Base-by-base conservation (phyloP, 2,329 filamentous ascomycete species). In the Huntiella decipiens region DNA sequence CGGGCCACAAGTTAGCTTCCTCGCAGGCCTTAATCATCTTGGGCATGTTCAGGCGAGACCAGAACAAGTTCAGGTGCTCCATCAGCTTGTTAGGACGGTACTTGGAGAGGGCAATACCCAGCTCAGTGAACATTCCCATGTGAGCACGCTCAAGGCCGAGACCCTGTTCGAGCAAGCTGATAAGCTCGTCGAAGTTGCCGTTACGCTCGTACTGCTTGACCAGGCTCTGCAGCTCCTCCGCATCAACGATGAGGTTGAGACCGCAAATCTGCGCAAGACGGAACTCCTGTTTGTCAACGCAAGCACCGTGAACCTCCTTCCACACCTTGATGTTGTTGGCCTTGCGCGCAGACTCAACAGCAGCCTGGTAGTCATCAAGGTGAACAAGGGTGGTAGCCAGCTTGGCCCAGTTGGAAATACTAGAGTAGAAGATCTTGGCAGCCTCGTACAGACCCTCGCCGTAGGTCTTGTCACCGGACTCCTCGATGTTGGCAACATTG, bases 391-490 rank as follows among this genome's bases (percentile, higher is more conserved):
- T 98, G 8, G 91, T 96, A 11, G 91, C 87, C 56, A 98, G 78
- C 70, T 98, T 98, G 47, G 88, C 88, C 91, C 91, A 98, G 73
- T 98, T 98, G 46, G 91, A 98, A 60, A 98, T 93, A 66, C 84
- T 96, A 47, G 77, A 85, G 68, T 79, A 98, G 73, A 96, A 98
- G 58, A 98, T 96, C 75, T 98, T 98, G 53, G 91, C 85, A 38
- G 91, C 91, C 68, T 96, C 82, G 58, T 91, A 88, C 58, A 84
- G 79, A 50, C 88, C 88, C 65, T 98, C 91, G 52, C 79, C 82
- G 54, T 94, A 96, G 16, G 91, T 88, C 70, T 95, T 95, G 71
- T 98, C 91, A 68, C 91, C 91, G 50, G 86, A 96, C 55, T 91
- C 83, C 60, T 98, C 91, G 45, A 96, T 73, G 60, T 98, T 87